These are phyloP conservation scores for Ustilago nuda DNA, from an alignment of 1,284 basidiomycete genomes.

Conservation along the genomic window DNA sequence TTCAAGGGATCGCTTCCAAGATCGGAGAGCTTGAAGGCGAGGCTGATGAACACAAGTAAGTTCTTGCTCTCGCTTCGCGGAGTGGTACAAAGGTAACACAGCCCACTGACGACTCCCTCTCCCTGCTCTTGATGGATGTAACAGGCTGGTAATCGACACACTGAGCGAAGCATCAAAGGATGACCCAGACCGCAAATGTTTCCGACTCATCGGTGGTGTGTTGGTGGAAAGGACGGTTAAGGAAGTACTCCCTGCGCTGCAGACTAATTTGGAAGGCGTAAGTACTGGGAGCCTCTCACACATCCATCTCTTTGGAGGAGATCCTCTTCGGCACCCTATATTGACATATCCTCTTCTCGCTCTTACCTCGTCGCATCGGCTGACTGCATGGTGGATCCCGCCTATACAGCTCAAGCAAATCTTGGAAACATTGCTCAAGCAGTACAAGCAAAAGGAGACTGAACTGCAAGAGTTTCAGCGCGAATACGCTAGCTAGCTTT, in stretches of 20 bases:
- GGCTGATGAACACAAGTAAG: constrained; percentile 67
- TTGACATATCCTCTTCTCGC: too few relatives aligned
- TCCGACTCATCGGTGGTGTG: constrained; percentile 93
- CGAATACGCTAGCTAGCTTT: constrained; percentile 32
- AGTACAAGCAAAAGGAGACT: constrained; percentile 66
- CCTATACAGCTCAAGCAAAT: constrained; percentile 61
- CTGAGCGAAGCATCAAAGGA: constrained; percentile 74
- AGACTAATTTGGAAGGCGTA: constrained; percentile 65
- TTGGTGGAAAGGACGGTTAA: constrained; percentile 95
- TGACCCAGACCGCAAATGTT: constrained; percentile 92
- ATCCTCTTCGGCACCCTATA: too few relatives aligned
- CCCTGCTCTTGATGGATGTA: neutral
- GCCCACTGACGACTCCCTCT: neutral
- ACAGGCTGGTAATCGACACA: constrained; percentile 88
- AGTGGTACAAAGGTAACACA: neutral
- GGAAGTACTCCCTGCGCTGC: constrained; percentile 85
- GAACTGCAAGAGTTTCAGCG: constrained; percentile 60
- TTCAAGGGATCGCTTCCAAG: constrained; percentile 66
- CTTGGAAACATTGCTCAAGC: constrained; percentile 62
- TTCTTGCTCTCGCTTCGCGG: neutral
- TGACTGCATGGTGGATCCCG: neutral
- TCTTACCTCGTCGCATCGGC: neutral
- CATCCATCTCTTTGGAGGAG: neutral
- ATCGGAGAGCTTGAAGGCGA: constrained; percentile 68
- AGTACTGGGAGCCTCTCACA: constrained; percentile 21